Conservation (phyloP, 1,284 basidiomycete genomes). For the Austroboletus olivaceoglutinosus region DNA sequence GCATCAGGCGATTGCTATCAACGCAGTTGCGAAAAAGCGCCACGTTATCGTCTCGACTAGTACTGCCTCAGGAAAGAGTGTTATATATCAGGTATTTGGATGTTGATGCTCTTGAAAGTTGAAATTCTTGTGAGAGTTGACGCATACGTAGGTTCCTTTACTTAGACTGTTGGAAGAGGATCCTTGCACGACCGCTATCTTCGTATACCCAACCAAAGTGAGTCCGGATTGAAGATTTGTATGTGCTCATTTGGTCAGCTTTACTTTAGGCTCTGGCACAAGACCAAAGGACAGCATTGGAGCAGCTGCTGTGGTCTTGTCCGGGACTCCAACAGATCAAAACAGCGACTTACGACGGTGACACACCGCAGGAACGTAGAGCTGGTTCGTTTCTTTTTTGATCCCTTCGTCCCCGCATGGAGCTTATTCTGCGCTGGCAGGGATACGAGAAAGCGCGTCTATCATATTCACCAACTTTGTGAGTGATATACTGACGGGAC, state of each 20-base stretch:
- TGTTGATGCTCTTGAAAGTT: background rate
- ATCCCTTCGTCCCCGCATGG: background rate
- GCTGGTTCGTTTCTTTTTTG: constrained; percentile 40
- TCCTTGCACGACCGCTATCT: constrained; percentile 67
- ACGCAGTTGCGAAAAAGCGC: constrained; percentile 57
- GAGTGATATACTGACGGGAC: constrained; percentile 20
- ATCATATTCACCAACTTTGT: constrained; percentile 81
- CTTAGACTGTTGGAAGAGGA: constrained; percentile 68
- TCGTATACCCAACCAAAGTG: constrained; percentile 89
- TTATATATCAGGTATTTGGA: constrained; percentile 74
- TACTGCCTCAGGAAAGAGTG: constrained; percentile 89
- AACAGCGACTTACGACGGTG: constrained; percentile 86
- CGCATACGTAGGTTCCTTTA: constrained; percentile 61
- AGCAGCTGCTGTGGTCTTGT: constrained; percentile 63
- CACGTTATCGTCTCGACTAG: constrained; percentile 89
- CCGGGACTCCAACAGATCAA: constrained; percentile 61
- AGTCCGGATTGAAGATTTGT: background rate
- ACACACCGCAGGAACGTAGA: constrained; percentile 72
- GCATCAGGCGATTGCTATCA: constrained; percentile 80
- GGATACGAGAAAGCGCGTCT: constrained; percentile 61
- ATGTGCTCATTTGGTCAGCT: background rate
- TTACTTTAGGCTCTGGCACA: constrained; percentile 75
- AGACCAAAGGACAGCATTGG: constrained; percentile 74
- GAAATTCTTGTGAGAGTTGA: background rate
- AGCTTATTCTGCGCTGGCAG: constrained; percentile 36